Percentiles rank a stretch among this genome's conserved stretches.
Conservation (phyloP, 192 early-diverging fungal genomes). For the Geranomyces variabilis region DNA sequence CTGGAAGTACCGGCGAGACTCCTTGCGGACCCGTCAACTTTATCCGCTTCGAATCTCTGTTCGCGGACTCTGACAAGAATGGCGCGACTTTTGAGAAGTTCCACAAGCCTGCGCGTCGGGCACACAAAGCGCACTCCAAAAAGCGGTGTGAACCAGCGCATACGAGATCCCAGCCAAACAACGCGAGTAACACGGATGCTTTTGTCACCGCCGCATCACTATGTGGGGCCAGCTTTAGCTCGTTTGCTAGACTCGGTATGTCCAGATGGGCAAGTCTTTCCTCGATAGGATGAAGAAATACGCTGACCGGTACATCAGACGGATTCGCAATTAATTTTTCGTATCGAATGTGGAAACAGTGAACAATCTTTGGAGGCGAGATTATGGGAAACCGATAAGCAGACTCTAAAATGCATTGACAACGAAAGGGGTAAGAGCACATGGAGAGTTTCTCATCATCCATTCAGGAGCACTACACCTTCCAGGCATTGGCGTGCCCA, state of each 20-base stretch:
- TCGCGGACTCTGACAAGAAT: not conserved
- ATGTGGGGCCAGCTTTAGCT: not conserved
- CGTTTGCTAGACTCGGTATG: not conserved
- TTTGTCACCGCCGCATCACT: not conserved
- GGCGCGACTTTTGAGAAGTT: not conserved
- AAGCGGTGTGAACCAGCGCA: not conserved
- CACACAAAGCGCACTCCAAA: constrained; percentile 19
- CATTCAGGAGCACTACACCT: not conserved
- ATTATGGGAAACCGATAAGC: constrained; percentile 16
- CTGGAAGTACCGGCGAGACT: not conserved
- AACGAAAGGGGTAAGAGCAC: not conserved
- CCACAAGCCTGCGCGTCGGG: constrained; percentile 18
- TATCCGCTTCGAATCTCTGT: not conserved
- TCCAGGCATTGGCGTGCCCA: constrained; percentile 3
- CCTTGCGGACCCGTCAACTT: not conserved
- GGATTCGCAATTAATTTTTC: not conserved
- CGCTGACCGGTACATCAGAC: not conserved
- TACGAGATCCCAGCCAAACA: constrained; percentile 22
- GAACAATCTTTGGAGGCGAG: not conserved
- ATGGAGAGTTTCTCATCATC: not conserved
- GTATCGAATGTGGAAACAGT: constrained; percentile 8
- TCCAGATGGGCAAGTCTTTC: not conserved
- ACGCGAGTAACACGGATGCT: not conserved
- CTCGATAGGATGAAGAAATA: not conserved
- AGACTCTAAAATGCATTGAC: too few relatives aligned